Base-by-base conservation (phyloP, 371 early-diverging fungal genomes). In the Mucor indicus region DNA sequence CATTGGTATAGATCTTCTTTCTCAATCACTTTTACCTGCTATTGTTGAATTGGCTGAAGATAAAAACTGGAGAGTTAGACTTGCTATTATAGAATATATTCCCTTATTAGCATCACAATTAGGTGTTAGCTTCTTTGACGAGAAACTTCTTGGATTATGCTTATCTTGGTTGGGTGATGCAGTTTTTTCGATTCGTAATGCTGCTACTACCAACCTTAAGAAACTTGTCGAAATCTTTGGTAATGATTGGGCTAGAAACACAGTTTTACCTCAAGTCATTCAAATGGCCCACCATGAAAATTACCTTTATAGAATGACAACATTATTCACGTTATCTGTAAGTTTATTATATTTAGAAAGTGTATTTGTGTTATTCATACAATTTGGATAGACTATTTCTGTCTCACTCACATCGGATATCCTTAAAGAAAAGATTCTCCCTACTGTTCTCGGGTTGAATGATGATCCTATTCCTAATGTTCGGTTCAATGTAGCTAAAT, bases 11-110 rank as follows among this genome's bases (percentile, higher is more conserved):
- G 96, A 98, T 46, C 85, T 91, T 31, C 80, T 98, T 22, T 95
- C 98, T 17, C 95, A 96, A 64, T 95, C 95, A 4, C 80, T 98
- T 38, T 75, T 98, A 44, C 98, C 98, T 8, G 99, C 99, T 9
- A 96, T 98, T 60, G 90, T 98, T 20, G 97, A 97, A 67, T 77
- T 98, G 21, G 95, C 98, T 11, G 97, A 98, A 75, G 99, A 98
- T 69, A 96, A 96, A 77, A 96, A 97, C 62, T 98, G 99, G 99
- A 89, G 99, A 36, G 96, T 98, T 39, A 91, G 99, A 21, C 72
- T 95, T 60, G 98, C 97, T 2, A 97, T 98, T 57, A 97, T 98
- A 66, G 96, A 97, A 60, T 93, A 96, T 62, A 95, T 97, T 53
- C 99, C 99, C 11, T 74, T 97, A 36, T 81, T 98, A 54, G 95